Conservation (phyloP, 2,329 filamentous ascomycete species). For the Parafenestella ontariensis region DNA sequence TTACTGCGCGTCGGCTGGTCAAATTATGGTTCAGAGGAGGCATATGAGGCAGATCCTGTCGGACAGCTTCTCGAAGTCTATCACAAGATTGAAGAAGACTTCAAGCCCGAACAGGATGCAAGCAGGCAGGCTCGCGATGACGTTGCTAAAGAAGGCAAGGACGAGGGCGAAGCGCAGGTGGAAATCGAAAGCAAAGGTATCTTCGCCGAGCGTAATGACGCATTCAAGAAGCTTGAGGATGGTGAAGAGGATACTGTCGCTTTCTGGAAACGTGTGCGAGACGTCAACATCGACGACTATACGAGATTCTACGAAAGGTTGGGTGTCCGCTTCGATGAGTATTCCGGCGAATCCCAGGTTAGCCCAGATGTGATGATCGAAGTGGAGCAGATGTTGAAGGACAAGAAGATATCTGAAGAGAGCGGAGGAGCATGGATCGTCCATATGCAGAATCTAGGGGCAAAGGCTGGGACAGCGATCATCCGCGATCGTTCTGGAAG, state of each 20-base stretch:
- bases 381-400: slow-evolving; percentile 67
- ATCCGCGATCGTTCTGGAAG: slow-evolving; percentile 78
- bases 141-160: slow-evolving; percentile 60
- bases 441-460: slow-evolving; percentile 74
- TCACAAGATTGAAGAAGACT: slow-evolving; percentile 67
- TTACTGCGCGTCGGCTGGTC: slow-evolving; percentile 71
- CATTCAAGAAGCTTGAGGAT: slow-evolving; percentile 76
- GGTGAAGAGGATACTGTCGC: slow-evolving; percentile 66
- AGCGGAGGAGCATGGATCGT: slow-evolving; percentile 76
- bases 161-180: slow-evolving; percentile 40
- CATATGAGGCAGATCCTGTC: slow-evolving; percentile 69
- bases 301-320: slow-evolving; percentile 72
- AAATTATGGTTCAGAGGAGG: slow-evolving; percentile 70
- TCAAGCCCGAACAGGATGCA: slow-evolving; percentile 66
- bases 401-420: slow-evolving; percentile 71
- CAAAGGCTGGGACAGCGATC: slow-evolving; percentile 73
- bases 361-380: slow-evolving; percentile 70
- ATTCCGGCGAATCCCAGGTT: slow-evolving; percentile 78
- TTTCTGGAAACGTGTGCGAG: slow-evolving; percentile 71
- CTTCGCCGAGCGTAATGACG: slow-evolving; percentile 50
- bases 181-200: slow-evolving; percentile 42
- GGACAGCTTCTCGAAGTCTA: slow-evolving; percentile 76
- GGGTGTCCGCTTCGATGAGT: slow-evolving; percentile 74
- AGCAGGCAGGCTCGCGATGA: slow-evolving; percentile 60
- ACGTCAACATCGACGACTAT: slow-evolving; percentile 72